These are phyloP conservation scores for Dispira parvispora DNA, from an alignment of 192 early-diverging fungal species.

Conservation along the genomic window DNA sequence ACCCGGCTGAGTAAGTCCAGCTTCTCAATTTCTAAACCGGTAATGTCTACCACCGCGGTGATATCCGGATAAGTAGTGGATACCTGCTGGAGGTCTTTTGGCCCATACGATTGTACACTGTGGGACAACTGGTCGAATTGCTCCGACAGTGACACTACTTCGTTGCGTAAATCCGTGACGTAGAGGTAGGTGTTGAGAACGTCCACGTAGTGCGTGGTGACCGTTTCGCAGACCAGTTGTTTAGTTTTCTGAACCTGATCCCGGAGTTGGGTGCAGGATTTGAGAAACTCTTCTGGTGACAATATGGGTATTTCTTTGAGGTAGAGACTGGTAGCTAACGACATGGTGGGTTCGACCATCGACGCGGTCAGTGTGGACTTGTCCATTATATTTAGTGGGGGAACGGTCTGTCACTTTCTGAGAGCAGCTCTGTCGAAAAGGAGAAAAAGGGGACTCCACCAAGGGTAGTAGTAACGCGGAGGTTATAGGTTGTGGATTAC, in stretches of 20 bases:
- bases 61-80: background rate
- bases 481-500: background rate
- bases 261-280: slow-evolving; percentile 16
- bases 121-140: slow-evolving; percentile 17
- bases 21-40: slow-evolving; percentile 14
- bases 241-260: slow-evolving; percentile 16
- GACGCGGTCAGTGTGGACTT: background rate
- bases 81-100: background rate
- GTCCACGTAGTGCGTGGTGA: slow-evolving; percentile 22
- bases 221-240: slow-evolving; percentile 19
- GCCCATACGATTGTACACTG: background rate
- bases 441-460: background rate
- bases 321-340: background rate
- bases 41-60: slow-evolving; percentile 14
- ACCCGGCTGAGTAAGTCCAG: slow-evolving; percentile 20
- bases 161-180: slow-evolving; percentile 24
- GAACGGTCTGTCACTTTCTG: background rate
- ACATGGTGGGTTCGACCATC: background rate
- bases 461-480: background rate
- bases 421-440: background rate
- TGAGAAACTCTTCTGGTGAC: slow-evolving; percentile 11
- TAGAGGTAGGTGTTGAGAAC: slow-evolving; percentile 17
- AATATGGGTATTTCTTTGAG: slow-evolving; percentile 11
- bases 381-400: background rate
- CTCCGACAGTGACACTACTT: slow-evolving; percentile 25